phyloP scores from a whole-genome alignment of 306 rosid species.

The Inga laurina region DNA sequence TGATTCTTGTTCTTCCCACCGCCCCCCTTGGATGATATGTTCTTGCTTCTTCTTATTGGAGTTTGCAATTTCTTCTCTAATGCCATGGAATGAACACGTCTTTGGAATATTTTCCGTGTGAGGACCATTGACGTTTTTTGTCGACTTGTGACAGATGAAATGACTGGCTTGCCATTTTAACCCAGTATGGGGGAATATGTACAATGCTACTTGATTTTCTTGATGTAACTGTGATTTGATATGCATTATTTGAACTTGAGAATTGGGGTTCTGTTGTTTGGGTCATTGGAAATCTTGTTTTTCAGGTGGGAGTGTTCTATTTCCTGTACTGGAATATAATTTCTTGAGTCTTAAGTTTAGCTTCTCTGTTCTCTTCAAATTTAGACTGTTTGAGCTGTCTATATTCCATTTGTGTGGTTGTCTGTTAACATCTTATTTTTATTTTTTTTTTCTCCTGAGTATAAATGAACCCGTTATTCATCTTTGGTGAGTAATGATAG shows the following conservation, averaged over 20 bases:
- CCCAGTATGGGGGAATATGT: background rate
- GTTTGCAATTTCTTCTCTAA: background rate
- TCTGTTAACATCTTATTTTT: background rate
- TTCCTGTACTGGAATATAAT: background rate
- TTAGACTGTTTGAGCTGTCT: background rate
- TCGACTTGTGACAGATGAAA: background rate
- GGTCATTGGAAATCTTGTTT: background rate
- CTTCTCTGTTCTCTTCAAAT: background rate
- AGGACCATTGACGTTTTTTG: background rate
- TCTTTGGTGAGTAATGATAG: constrained; percentile 20
- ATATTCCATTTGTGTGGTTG: background rate
- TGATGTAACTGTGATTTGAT: background rate
- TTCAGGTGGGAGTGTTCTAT: background rate
- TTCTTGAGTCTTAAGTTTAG: background rate
- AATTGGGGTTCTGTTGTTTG: background rate
- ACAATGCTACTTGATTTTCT: background rate
- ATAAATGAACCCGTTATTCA: constrained; percentile 19
- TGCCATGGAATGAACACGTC: background rate
- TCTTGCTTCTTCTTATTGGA: background rate
- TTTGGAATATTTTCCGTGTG: background rate
- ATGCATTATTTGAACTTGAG: background rate
- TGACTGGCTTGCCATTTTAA: background rate
- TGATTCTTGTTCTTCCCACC: background rate
- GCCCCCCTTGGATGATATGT: background rate
- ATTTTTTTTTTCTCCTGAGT: background rate